A percentile compares a stretch with the other conserved stretches of the same genome.
These are phyloP conservation scores for Amylostereum chailletii DNA, from an alignment of 1,284 basidiomycete genomes.

Conservation along the genomic window DNA sequence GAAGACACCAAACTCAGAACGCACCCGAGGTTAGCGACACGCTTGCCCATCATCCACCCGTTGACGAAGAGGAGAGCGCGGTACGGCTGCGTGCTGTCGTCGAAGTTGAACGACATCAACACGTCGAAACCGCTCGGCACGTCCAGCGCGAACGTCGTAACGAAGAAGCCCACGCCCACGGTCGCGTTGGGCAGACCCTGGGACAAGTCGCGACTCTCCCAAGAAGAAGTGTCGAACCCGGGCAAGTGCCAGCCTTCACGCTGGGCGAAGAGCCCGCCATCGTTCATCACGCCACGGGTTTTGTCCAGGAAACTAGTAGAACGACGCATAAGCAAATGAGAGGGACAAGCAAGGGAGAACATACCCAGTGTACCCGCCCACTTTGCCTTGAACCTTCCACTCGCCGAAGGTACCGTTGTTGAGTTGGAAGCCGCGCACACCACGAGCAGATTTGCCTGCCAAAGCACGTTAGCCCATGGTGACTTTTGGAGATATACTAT, in stretches of 20 bases:
- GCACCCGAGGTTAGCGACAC: constrained; percentile 63
- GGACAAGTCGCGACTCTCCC: constrained; percentile 44
- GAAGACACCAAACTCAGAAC: constrained; percentile 12
- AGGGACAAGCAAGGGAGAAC: constrained; percentile 10
- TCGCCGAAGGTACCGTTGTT: constrained; percentile 47
- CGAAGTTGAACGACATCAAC: constrained; percentile 62
- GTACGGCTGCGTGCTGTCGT: constrained; percentile 44
- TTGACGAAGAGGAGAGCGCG: constrained; percentile 70
- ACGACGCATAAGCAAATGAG: neutral
- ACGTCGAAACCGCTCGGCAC: constrained; percentile 54
- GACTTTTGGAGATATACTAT: no score
- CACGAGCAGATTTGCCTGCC: constrained; percentile 57
- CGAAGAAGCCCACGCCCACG: constrained; percentile 74
- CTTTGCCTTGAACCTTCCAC: constrained; percentile 80
- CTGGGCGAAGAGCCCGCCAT: constrained; percentile 75
- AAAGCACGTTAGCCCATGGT: no score
- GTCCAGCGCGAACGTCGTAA: constrained; percentile 57
- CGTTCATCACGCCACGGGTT: constrained; percentile 62
- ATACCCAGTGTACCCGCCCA: constrained; percentile 66
- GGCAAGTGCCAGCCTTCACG: constrained; percentile 79
- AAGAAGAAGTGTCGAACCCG: constrained; percentile 54
- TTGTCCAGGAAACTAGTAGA: constrained; percentile 54
- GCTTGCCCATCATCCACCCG: constrained; percentile 83
- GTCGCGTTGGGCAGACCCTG: constrained; percentile 43
- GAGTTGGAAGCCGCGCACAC: constrained; percentile 67